phyloP scores from a whole-genome alignment of 805 yeast species.

The Monosporozyma siamensis region DNA sequence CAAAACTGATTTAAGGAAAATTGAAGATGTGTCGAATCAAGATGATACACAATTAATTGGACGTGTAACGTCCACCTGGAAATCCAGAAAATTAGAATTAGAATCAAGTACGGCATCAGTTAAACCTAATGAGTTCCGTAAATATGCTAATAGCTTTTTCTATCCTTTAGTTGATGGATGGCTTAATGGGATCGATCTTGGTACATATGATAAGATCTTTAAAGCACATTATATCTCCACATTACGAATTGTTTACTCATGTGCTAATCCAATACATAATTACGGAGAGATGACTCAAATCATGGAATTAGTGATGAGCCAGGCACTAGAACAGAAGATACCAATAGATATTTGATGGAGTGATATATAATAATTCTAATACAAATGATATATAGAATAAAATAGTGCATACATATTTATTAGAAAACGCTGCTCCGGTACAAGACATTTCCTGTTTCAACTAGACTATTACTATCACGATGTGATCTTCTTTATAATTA shows the following conservation, averaged over 20 bases:
- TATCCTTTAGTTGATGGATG: conserved; percentile 47
- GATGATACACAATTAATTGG: not conserved
- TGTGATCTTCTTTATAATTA: too few species aligned
- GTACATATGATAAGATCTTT: conserved; percentile 43
- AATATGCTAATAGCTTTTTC: conserved; percentile 37
- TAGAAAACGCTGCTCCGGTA: too few species aligned
- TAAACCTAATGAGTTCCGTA: conserved; percentile 25
- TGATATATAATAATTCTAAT: not conserved
- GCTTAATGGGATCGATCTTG: conserved; percentile 46
- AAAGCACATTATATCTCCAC: conserved; percentile 44
- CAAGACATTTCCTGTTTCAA: too few species aligned
- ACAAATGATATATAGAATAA: too few species aligned
- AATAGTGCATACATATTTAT: too few species aligned
- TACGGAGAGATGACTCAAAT: conserved; percentile 29
- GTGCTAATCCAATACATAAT: conserved; percentile 39
- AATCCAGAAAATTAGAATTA: conserved; percentile 27
- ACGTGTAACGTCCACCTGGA: conserved; percentile 19
- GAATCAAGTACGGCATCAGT: not conserved
- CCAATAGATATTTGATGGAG: conserved; percentile 2
- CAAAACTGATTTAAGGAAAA: too few species aligned
- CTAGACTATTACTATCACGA: too few species aligned
- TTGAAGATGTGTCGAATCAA: conserved; percentile 2
- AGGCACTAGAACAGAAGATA: conserved; percentile 19
- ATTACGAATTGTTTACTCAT: conserved; percentile 36
- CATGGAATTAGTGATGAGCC: conserved; percentile 21